Base-by-base conservation (phyloP, 2,329 filamentous ascomycete genomes). In the Aspergillus sp. region DNA sequence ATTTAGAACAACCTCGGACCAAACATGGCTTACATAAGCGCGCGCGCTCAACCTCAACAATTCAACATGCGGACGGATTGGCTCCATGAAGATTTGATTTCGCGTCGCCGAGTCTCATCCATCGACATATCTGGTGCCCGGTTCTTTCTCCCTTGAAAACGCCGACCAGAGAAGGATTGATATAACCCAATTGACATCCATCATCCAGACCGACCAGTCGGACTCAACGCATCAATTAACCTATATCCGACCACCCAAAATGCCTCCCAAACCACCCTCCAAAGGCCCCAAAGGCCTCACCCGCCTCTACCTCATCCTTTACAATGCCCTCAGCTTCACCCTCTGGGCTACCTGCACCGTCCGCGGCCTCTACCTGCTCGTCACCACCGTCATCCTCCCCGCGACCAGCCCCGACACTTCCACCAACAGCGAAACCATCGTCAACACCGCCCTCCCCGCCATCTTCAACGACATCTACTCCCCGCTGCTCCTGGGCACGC, bases 261-360 rank as follows among this genome's bases (percentile, higher is more conserved):
- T 55, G 47, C 32, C 59, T 42, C 52, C 55, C 22, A 61, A 55
- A 60, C 61, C 54, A 60, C 58, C 52, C 56, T 47, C 47, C 46
- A 47, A 63, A 57, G 56, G 59, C 52, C 64, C 78, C 36, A 80
- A 78, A 55, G 78, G 79, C 61, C 69, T 81, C 63, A 87, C 86
- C 22, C 55, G 58, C 31, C 80, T 78, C 71, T 96, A 97, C 80
- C 86, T 98, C 56, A 83, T 93, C 71, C 80, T 87, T 68, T 99
- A 98, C 85, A 98, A 98, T 78, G 83, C 87, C 69, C 72, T 88
- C 65, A 96, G 89, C 55, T 86, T 92, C 61, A 73, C 87, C 22
- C 85, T 94, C 55, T 99, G 95, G 95, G 78, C 84, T 46, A 85
- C 86, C 18, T 87, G 97, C 56, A 85, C 97, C 46, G 84, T 85